A percentile compares a stretch with the other conserved stretches of the same genome.
phyloP scores from a whole-genome alignment of 768 basidiomycete species.

The Daedalea quercina region DNA sequence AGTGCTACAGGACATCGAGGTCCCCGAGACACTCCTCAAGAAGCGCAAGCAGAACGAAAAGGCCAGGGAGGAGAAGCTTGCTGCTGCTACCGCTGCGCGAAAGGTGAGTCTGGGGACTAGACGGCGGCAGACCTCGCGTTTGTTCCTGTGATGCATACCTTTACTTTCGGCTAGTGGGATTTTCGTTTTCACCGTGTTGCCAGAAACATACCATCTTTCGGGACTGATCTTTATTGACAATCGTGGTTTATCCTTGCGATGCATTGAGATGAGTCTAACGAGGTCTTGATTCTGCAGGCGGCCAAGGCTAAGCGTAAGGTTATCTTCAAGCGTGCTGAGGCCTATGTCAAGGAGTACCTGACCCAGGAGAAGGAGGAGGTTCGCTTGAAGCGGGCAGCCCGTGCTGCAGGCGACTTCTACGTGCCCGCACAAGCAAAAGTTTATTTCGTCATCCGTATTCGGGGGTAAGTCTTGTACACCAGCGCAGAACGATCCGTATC shows the following conservation, averaged over 20 bases:
- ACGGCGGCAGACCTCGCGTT: background rate
- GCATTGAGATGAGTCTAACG: background rate
- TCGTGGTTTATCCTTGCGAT: conserved; percentile 10
- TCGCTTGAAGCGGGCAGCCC: conserved; percentile 88
- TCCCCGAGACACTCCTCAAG: conserved; percentile 99
- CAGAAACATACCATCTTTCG: conserved; percentile 93
- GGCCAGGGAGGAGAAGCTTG: conserved; percentile 88
- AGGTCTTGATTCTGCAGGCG: conserved; percentile 41
- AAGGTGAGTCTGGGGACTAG: conserved; percentile 59
- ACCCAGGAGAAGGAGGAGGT: conserved; percentile 93
- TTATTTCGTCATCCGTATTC: conserved; percentile 95
- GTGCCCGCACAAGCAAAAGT: conserved; percentile 96
- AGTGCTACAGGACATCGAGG: conserved; percentile 71
- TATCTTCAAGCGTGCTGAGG: conserved; percentile 98
- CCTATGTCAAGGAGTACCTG: conserved; percentile 96
- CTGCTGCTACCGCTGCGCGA: conserved; percentile 74
- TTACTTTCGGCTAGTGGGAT: conserved; percentile 69
- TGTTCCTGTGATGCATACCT: conserved; percentile 74
- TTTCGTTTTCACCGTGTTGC: conserved; percentile 55
- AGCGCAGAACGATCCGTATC: background rate
- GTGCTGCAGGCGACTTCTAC: conserved; percentile 92
- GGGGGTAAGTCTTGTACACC: conserved; percentile 59
- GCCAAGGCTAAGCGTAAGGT: conserved; percentile 90
- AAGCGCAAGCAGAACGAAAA: conserved; percentile 98
- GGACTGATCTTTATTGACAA: conserved; percentile 49